Base-by-base conservation (phyloP, 2,329 filamentous ascomycete species). In the Epichloe baconii region DNA sequence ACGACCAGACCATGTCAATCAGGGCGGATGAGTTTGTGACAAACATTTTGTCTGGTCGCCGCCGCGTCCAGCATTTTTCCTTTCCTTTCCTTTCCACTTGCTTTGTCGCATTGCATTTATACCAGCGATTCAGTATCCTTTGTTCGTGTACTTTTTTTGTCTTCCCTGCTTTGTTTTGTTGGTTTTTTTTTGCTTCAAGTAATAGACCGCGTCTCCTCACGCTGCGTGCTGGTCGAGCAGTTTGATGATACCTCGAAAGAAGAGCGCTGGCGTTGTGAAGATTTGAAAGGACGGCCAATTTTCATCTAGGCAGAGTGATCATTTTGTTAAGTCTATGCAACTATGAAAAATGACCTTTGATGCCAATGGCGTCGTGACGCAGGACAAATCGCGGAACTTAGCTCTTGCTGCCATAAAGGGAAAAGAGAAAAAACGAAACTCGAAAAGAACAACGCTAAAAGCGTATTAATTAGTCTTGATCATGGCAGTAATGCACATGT, bases 141-240 rank as follows among this genome's bases (percentile, higher is more conserved):
- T 42, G 55, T 50, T 42, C 42, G 34, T 43, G 36, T 48, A 23
- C 49, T 51, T 48, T 47, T 7, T 42, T 51, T 31, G 4, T 14
- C 7, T 48, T 34, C 44, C 36, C 12, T 42, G 10, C 44, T 46
- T 49, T 38, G 51, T 40, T 47, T 47, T 19, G 34, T 49, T 4
- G 10, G 15, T 40, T 43, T 48, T 40, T 40, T 54, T 38, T 38
- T 36, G 7, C 42, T 17, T 14, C 47, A 37, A 37, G 31, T 36
- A 44, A n/a, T 11, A 10, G 14, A 43, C 21, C 15, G 26, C 31
- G 14, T 19, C 17, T 26, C 21, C 45, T 49, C 54, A 48, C 15
- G 23, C 15, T 26, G 35, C 23, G 59, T 59, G 61, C 64, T 62
- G 56, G 56, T 57, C 56, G 57, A 58, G 49, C 50, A 41, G 44